These are phyloP conservation scores for Chenopodium suecicum DNA, from an alignment of 148 eudicot species.

Conservation along the genomic window DNA sequence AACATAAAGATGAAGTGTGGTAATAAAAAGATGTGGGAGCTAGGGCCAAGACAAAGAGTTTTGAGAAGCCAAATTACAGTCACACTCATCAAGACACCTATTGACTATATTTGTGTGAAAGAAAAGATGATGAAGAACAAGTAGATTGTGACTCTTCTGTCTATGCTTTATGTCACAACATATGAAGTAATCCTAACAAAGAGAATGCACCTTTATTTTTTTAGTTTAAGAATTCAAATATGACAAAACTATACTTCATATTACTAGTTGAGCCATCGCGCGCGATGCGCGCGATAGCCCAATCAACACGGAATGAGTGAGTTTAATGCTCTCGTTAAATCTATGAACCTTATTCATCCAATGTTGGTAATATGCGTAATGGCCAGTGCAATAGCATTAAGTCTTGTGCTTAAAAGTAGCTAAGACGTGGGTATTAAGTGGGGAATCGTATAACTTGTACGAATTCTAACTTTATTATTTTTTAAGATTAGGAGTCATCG, in stretches of 20 bases:
- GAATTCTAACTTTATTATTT: too few relatives aligned
- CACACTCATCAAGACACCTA: slow-evolving; percentile 34
- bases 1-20: slow-evolving; percentile 3
- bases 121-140: slow-evolving; percentile 18
- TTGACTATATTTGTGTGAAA: background rate
- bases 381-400: too few relatives aligned
- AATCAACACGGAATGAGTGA: too few relatives aligned
- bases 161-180: slow-evolving; percentile 16
- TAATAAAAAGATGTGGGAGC: background rate
- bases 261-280: background rate
- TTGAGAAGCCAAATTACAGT: slow-evolving; percentile 10
- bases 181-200: background rate
- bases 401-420: too few relatives aligned
- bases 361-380: too few relatives aligned
- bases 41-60: slow-evolving; percentile 31
- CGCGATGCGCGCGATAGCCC: too few relatives aligned
- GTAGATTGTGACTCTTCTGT: slow-evolving; percentile 21
- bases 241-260: slow-evolving; percentile 6
- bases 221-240: background rate
- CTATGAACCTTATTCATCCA: too few relatives aligned
- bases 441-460: too few relatives aligned
- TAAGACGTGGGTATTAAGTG: too few relatives aligned
- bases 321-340: too few relatives aligned
- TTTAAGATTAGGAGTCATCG: too few relatives aligned
- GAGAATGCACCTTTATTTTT: background rate